phyloP scores from a whole-genome alignment of 164 flowering plant genomes.

The Aristolochia fimbriata region DNA sequence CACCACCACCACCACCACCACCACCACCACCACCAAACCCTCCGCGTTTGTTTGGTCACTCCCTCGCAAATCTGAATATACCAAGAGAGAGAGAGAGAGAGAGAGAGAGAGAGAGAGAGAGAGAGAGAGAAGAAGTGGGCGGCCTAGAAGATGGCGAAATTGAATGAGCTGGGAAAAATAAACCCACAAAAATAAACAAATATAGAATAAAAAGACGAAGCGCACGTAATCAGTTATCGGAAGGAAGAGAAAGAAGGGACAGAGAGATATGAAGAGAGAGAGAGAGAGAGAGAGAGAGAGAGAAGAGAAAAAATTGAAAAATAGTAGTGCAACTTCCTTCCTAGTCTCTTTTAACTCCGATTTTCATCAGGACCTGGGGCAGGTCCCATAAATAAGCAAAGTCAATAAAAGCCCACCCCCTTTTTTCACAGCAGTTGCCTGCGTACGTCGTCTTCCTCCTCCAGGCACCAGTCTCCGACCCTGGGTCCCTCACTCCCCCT shows the following conservation, averaged over 20 bases:
- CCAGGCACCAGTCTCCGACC: too few species aligned
- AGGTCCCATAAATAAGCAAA: neutral
- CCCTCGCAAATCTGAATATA: neutral
- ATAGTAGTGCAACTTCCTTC: too few species aligned
- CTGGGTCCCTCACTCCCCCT: too few species aligned
- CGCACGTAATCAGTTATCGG: too few species aligned
- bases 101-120: neutral
- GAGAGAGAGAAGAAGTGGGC: neutral
- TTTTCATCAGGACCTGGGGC: neutral
- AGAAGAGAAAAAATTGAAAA: too few species aligned
- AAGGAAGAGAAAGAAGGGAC: too few species aligned
- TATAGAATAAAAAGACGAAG: too few species aligned
- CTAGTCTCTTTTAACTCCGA: too few species aligned
- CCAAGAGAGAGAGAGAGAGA: neutral
- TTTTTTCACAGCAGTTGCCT: constrained; percentile 9
- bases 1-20: neutral
- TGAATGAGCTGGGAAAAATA: neutral
- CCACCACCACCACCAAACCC: neutral
- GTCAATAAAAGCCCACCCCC: neutral
- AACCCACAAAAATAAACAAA: too few species aligned
- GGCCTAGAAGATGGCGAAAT: neutral
- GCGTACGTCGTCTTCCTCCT: constrained; percentile 6
- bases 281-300: too few species aligned
- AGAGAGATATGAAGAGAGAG: too few species aligned
- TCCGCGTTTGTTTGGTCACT: neutral